Evolutionary conservation across 164 flowering plant genomes (phyloP), one percentile per base, ranked within the genome.

Genomic region (Euptelea pleiosperma): DNA sequence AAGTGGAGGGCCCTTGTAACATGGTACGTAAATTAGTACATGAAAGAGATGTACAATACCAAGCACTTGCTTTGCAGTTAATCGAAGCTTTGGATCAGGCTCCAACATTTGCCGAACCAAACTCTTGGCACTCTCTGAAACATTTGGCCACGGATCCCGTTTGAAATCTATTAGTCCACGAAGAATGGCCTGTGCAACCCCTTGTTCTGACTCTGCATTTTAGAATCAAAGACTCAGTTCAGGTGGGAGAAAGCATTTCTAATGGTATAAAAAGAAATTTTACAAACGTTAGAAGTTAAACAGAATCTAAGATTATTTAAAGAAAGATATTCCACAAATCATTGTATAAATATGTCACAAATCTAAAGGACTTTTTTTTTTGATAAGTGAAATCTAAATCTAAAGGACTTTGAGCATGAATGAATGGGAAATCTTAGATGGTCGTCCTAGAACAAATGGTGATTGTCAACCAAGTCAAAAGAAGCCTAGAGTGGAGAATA

Each of bases 131-230:
- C 79, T 64, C 47, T 91, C 98, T 25, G 98, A 91, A 70, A 91
- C 73, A 68, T 72, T 81, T 54, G 97, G 93, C 98, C 98, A 91
- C 30, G 98, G 98, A 64, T 88, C 96, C 29, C 98, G 72, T 69
- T 91, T 89, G 62, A 91, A 91, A 74, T 88, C 98, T 57, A 91
- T 91, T 31, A 70, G 65, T 52, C 98, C 98, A 40, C 96, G 89
- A 49, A 91, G 77, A 73, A 91, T 91, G 50, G 98, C 98, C 64
- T 86, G 94, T 45, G 98, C 98, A 75, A 91, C 98, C 46, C 98
- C 96, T 75, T 88, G 98, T 63, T 91, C 98, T 54, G 93, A 81
- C 63, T 91, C 98, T 91, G 91, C 64, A 77, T 30, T 33, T 55
- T 28, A 46, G 24, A 48, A 60, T 11, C 28, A 45, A 67, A 49